Conservation (phyloP, 2,329 filamentous ascomycete species). For the Fusarium sp. region DNA sequence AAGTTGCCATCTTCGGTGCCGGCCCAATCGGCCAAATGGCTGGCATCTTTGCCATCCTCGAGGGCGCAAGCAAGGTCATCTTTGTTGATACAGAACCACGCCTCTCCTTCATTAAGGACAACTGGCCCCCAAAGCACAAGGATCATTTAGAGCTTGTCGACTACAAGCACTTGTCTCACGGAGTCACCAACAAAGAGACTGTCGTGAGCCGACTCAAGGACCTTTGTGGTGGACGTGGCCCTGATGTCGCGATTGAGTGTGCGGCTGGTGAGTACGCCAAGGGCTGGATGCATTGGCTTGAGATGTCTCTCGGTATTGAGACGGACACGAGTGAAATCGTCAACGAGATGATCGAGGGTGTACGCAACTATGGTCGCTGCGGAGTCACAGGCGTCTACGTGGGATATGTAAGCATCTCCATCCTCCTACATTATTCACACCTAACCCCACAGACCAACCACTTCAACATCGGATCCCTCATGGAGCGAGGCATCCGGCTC, state of each 20-base stretch:
- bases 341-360: slow-evolving; percentile 84
- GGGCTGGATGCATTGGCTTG: slow-evolving; percentile 69
- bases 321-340: slow-evolving; percentile 86
- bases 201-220: slow-evolving; percentile 81
- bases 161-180: slow-evolving; percentile 69
- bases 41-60: slow-evolving; percentile 78
- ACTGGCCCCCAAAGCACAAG: slow-evolving; percentile 62
- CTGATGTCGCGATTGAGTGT: slow-evolving; percentile 79
- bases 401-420: slow-evolving; percentile 61
- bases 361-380: slow-evolving; percentile 77
- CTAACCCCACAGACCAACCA: slow-evolving; percentile 44
- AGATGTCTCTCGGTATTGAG: slow-evolving; percentile 74
- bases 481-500: slow-evolving; percentile 87
- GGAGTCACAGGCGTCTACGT: slow-evolving; percentile 81
- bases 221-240: slow-evolving; percentile 77
- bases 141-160: slow-evolving; percentile 76
- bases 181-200: slow-evolving; percentile 68
- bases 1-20: slow-evolving; percentile 86
- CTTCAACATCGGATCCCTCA: slow-evolving; percentile 85
- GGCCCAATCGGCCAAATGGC: slow-evolving; percentile 90
- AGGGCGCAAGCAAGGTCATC: slow-evolving; percentile 81
- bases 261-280: slow-evolving; percentile 72
- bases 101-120: slow-evolving; percentile 74
- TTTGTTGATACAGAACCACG: slow-evolving; percentile 81
- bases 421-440: neutral